Evolutionary conservation across 2,329 filamentous ascomycete species (phyloP), one percentile per base, ranked within the genome.

Genomic region (Pseudocercospora fuligena): DNA sequence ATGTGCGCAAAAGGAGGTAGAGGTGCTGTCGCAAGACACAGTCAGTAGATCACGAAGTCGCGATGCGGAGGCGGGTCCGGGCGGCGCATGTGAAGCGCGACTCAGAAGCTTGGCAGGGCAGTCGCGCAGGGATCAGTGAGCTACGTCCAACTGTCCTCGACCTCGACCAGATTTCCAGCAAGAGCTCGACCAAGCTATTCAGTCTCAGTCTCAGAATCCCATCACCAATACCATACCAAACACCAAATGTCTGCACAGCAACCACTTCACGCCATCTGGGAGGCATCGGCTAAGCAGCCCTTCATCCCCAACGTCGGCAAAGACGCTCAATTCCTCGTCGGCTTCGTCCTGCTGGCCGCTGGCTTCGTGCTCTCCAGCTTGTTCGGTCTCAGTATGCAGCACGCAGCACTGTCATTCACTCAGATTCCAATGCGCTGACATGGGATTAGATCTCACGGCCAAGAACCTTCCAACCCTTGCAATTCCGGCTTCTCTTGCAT

Each of bases 211-310:
- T n/a, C n/a, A n/a, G n/a, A 2, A 23, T 9, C 4, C 19, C 6
- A 40, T 19, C n/a, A 25, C 31, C 21, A 19, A 4, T n/a, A 27
- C 33, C 56, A 27, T n/a, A n/a, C n/a, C 51, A 60, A 25, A 63
- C 47, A 49, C 61, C 66, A 69, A 57, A 92, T 92, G 89, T 90
- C 91, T 87, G 88, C 89, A 77, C 92, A 92, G 85, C 56, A 36
- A 58, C 31, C 97, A 81, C 89, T 84, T 60, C 77, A 90, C 82
- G 89, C 95, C 81, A 87, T 97, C 84, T 98, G 94, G 94, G 91
- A 96, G 86, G 92, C 92, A 86, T 92, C 94, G 83, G 88, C 92
- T 81, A 88, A 89, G 86, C 92, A 89, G 84, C 92, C 93, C 70
- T 98, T 95, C 83, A 82, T 89, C 74, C 93, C 94, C 69, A 79